Base-by-base conservation (phyloP, 2,329 filamentous ascomycete species). In the Dothideomycetes sp. region DNA sequence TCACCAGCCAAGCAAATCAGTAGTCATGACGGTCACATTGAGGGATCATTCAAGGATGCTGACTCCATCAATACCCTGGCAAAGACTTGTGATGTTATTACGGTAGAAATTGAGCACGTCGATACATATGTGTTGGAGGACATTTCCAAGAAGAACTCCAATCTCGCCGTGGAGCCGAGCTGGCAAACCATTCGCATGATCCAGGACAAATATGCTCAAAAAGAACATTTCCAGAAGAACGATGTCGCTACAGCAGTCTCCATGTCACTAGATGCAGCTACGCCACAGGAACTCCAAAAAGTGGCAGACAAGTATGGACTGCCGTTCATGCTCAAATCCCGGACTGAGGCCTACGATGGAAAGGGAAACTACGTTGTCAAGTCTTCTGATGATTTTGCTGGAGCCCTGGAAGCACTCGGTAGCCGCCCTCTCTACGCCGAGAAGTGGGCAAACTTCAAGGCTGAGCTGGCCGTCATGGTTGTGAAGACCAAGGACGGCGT, bases 61-160 rank as follows among this genome's bases (percentile, higher is more conserved):
- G 74, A 75, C 24, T 81, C 84, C 48, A 87, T 96, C 48, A 76
- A 79, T 32, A 72, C 85, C 58, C 70, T 96, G n/a, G 87, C 89
- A 2, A 64, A 73, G 30, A 64, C 70, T 24, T 86, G 79, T 51
- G 84, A 94, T 57, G 76, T 94, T 12, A 68, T 95, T 45, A 95
- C 87, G 0, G 84, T 94, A 11, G 89, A 96, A 62, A 95, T 94
- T 47, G 89, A 96, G 68, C 89, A 95, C 62, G 82, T 95, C 43
- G 78, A 95, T 60, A 91, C 86, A n/a, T 70, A 85, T 38, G 81
- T 91, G 17, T 73, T 95, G 4, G 85, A 94, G 61, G 84, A 93
- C 55, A 77, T 95, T 42, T 77, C 75, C 4, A 27, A 27, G 22
- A 27, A 27, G 22, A 27, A 27, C 22, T 74, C 75, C 12, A 66